These are phyloP conservation scores for Fusarium sp. DNA, from an alignment of 2,329 filamentous ascomycete genomes.

Conservation along the genomic window DNA sequence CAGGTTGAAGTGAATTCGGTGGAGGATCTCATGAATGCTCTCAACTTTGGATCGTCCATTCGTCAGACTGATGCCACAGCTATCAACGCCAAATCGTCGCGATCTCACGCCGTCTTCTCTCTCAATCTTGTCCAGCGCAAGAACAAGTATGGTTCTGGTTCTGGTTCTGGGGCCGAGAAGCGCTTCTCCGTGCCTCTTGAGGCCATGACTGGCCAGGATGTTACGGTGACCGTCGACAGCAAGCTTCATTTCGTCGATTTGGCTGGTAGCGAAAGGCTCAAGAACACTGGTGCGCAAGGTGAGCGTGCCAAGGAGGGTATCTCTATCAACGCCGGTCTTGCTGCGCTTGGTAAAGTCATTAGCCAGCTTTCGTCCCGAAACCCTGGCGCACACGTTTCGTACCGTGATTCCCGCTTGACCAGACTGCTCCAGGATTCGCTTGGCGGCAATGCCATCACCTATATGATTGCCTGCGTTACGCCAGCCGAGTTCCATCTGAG, in stretches of 20 bases:
- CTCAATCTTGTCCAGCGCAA: slow-evolving; percentile 91
- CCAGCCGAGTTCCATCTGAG: slow-evolving; percentile 96
- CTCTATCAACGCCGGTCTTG: slow-evolving; percentile 95
- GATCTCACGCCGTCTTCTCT: slow-evolving; percentile 96
- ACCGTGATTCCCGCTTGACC: slow-evolving; percentile 96
- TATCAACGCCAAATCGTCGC: slow-evolving; percentile 96
- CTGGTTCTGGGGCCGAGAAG: slow-evolving; percentile 74
- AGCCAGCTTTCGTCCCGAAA: slow-evolving; percentile 94
- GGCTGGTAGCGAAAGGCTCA: slow-evolving; percentile 93
- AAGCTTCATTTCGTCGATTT: slow-evolving; percentile 99
- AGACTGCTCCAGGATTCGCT: slow-evolving; percentile 94
- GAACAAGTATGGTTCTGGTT: slow-evolving; percentile 59
- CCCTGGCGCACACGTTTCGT: slow-evolving; percentile 89
- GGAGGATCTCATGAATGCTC: slow-evolving; percentile 85
- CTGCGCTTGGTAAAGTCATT: slow-evolving; percentile 96
- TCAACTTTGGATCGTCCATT: slow-evolving; percentile 92
- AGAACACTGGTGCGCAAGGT: slow-evolving; percentile 95
- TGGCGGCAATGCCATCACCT: slow-evolving; percentile 96
- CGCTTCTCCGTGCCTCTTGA: slow-evolving; percentile 87
- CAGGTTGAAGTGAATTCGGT: slow-evolving; percentile 90
- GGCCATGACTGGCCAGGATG: slow-evolving; percentile 70
- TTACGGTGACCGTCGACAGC: slow-evolving; percentile 87
- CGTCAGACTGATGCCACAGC: slow-evolving; percentile 97
- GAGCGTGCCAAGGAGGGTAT: slow-evolving; percentile 96
- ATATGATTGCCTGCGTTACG: slow-evolving; percentile 99